A percentile compares a stretch with the other conserved stretches of the same genome.
Evolutionary conservation across 73 alveolate species (phyloP).

Genomic region (Paramecium octaurelia): DNA sequence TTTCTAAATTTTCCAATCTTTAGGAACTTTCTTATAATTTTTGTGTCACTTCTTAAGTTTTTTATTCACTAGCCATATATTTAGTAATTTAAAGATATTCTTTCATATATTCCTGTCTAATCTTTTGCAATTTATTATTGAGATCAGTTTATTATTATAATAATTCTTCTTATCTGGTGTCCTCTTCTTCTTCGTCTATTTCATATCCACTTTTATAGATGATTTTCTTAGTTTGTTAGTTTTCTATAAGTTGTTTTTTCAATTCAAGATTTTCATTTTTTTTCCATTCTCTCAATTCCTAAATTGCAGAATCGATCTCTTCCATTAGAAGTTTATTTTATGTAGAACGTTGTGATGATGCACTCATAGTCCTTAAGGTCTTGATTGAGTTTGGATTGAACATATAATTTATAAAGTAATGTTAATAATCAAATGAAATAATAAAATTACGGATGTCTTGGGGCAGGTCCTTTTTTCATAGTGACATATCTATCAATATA

Average conservation of each 20-base stretch:
- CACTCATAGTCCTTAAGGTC: neutral
- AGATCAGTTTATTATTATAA: neutral
- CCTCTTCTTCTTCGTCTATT: constrained; percentile 35
- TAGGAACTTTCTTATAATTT: neutral
- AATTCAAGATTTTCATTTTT: neutral
- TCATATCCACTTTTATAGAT: constrained; percentile 35
- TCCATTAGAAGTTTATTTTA: neutral
- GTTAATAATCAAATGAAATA: constrained; percentile 26
- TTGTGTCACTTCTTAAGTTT: neutral
- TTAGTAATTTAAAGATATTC: neutral
- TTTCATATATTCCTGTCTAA: constrained; percentile 1
- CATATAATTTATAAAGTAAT: neutral
- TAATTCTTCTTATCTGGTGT: neutral
- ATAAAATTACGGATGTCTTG: constrained; percentile 27
- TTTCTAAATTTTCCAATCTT: constrained; percentile 6
- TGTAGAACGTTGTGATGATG: neutral
- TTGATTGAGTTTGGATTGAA: neutral
- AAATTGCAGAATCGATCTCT: neutral
- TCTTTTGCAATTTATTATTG: neutral
- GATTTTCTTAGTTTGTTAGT: neutral
- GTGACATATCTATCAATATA: constrained; percentile 10
- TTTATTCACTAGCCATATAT: constrained; percentile 32
- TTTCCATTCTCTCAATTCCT: constrained; percentile 33
- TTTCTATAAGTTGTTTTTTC: neutral
- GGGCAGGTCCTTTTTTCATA: constrained; percentile 27